Evolutionary conservation across 371 early-diverging fungal species (phyloP), one percentile per base, ranked within the genome.

Genomic region (Conidiobolus incongruus): DNA sequence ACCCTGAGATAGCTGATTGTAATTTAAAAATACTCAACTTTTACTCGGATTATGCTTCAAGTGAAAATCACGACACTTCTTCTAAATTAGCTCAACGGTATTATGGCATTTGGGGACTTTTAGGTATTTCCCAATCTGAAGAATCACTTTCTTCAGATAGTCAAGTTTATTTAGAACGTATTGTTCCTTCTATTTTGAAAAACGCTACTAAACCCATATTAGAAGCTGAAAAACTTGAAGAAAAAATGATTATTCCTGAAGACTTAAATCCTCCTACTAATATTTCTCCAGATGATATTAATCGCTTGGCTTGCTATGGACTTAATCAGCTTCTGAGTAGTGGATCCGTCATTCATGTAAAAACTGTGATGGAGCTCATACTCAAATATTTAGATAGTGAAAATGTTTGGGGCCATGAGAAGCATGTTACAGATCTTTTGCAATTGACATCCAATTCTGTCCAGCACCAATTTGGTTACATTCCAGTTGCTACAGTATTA

Each of bases 401-500:
- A n/a, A n/a, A n/a, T n/a, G n/a, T n/a, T n/a, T n/a, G n/a, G n/a
- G n/a, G n/a, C n/a, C n/a, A n/a, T n/a, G n/a, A n/a, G n/a, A n/a
- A n/a, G n/a, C n/a, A n/a, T n/a, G 34, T 43, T 34, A 43, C 15
- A 10, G 33, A 43, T 8, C 43, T 43, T 12, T 21, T 43, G 11
- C 43, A 33, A 21, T 21, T 33, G 21, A 22, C 33, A 21, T 43
- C 43, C 2, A 15, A 10, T 17, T 43, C 43, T n/a, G 43, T 34
- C 4, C 43, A 69, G 62, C 58, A 73, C 12, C 77, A 80, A 56
- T 65, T 73, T 47, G 77, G 75, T 2, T 72, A 75, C 42, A 59
- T 76, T 22, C 51, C 78, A 16, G 61, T 79, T 10, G 63, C 70
- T 10, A 61, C 65, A 35, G 46, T 81, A 19, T 52, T 81, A 28